phyloP scores from a whole-genome alignment of 768 basidiomycete species.

The Mycena vitilis region DNA sequence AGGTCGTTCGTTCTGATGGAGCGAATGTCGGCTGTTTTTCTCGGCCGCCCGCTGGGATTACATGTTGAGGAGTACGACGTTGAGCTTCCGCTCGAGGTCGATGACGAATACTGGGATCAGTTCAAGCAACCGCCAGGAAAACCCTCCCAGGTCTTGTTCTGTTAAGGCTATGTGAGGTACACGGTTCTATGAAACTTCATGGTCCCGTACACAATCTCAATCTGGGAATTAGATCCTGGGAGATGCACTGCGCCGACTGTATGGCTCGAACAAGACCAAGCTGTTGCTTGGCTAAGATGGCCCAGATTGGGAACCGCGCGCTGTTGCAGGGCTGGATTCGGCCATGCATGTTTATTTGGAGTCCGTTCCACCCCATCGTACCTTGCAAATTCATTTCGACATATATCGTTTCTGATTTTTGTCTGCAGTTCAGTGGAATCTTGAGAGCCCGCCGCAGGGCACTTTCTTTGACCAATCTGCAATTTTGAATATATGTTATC shows the following conservation, averaged over 20 bases:
- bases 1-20: slow-evolving; percentile 42
- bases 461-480: slow-evolving; percentile 56
- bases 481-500: slow-evolving; percentile 52
- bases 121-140: background rate
- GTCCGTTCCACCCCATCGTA: slow-evolving; percentile 58
- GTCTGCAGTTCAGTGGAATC: slow-evolving; percentile 50
- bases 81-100: background rate
- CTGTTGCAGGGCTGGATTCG: slow-evolving; percentile 63
- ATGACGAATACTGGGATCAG: background rate
- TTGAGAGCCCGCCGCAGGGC: slow-evolving; percentile 42
- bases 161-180: background rate
- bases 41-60: background rate
- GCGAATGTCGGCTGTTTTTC: background rate
- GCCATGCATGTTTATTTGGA: slow-evolving; percentile 64
- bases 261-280: slow-evolving; percentile 52
- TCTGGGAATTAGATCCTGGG: slow-evolving; percentile 17
- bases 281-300: slow-evolving; percentile 48
- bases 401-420: background rate
- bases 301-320: slow-evolving; percentile 51
- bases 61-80: background rate
- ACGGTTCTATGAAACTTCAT: no score
- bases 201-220: background rate
- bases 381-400: slow-evolving; percentile 3
- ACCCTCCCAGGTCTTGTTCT: background rate
- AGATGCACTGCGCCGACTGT: slow-evolving; percentile 29